Base-by-base conservation (phyloP, 495 filamentous ascomycete species). In the Tuber brumale region DNA sequence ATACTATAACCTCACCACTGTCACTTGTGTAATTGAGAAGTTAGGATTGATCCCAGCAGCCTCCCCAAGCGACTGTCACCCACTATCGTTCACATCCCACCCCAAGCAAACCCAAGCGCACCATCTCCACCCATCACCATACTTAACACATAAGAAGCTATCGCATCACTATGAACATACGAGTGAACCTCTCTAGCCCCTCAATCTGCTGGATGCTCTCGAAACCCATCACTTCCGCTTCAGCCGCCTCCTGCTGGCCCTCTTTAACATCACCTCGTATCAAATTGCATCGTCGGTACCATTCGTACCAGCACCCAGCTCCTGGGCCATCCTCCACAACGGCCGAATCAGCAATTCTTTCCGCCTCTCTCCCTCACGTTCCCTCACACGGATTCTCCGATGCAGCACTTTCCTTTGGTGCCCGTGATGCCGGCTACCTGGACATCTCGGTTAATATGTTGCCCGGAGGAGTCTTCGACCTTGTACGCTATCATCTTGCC, bases 371-470 rank as follows among this genome's bases (percentile, higher is more conserved):
- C 81, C 74, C 80, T n/a, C 92, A 95, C 84, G 91, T 97, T 61
- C 94, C 94, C 70, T 75, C 84, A 43, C 90, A 94, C 83, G 95
- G 96, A 82, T 98, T 97, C 88, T 91, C 92, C 3, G 79, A 82
- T 43, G 84, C 88, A 14, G 85, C 94, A 4, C 88, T 99, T 14
- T 88, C 89, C 66, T 87, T 92, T 51, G 95, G 94, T 80, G 92
- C 92, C 61, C 90, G 90, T 80, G 92, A 95, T 80, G 89, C 89
- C 42, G 92, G 93, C 70, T 97, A 94, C 84, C 91, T 94, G 69
- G 93, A 95, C 82, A 92, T 94, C 79, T 93, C 92, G 27, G 88
- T 91, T 51, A 95, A 94, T 80, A 83, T 98, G 2, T 88, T 99
- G 72, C 90, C 94, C 41, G 86, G 89, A 42, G 93, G 90, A 21